Percentiles rank a stretch among this genome's conserved stretches.
These are phyloP conservation scores for Cordyceps farinosa DNA, from an alignment of 2,329 filamentous ascomycete genomes.

Conservation along the genomic window DNA sequence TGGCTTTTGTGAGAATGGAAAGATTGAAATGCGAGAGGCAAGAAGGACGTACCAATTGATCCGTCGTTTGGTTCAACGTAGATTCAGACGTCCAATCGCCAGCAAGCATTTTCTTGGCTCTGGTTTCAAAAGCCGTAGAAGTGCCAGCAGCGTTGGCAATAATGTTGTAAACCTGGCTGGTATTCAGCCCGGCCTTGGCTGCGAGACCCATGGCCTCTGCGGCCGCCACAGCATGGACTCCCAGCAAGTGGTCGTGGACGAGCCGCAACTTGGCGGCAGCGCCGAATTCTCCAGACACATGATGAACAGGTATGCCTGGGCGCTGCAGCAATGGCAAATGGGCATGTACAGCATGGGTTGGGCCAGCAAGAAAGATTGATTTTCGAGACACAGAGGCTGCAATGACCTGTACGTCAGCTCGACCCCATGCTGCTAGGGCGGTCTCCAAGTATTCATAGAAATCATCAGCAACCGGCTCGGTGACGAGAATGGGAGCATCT, in stretches of 20 bases:
- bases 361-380: slow-evolving; percentile 1
- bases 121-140: slow-evolving; percentile 56
- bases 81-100: slow-evolving; percentile 42
- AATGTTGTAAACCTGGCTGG: slow-evolving; percentile 29
- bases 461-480: neutral
- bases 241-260: slow-evolving; percentile 50
- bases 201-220: slow-evolving; percentile 52
- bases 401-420: neutral
- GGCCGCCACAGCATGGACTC: slow-evolving; percentile 48
- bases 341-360: neutral
- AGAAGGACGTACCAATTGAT: slow-evolving; percentile 31
- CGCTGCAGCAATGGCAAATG: neutral
- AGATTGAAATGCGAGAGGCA: neutral
- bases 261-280: slow-evolving; percentile 44
- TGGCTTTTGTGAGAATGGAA: neutral
- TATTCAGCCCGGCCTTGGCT: slow-evolving; percentile 44
- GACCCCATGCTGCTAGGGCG: neutral
- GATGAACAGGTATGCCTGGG: neutral
- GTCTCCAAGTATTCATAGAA: neutral
- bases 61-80: slow-evolving; percentile 34
- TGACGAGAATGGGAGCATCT: neutral
- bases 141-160: slow-evolving; percentile 29
- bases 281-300: neutral
- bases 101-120: slow-evolving; percentile 50
- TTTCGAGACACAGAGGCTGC: neutral